Base-by-base conservation (phyloP, 108 stramenopile species). In the Halocafeteria seosinensis region DNA sequence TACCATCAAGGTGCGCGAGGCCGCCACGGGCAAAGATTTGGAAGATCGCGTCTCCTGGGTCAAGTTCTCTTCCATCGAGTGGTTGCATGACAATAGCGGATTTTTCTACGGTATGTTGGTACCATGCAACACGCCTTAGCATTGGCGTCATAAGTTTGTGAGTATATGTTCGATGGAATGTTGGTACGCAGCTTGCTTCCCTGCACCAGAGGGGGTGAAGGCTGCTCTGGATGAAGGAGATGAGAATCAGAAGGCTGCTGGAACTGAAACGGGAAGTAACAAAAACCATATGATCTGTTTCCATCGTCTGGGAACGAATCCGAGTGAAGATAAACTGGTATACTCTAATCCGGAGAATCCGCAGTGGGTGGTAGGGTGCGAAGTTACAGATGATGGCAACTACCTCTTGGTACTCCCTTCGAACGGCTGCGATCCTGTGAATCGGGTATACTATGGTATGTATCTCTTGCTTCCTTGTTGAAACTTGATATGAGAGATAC, bases 381-480 rank as follows among this genome's bases (percentile, higher is more conserved):
- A 2, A 11, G 57, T 59, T 11, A 30, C 57, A 5, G 6, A 8
- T n/a, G 57, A 59, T 3, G 28, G 57, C 57, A 30, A 25, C 21
- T 30, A 26, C n/a, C 17, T 59, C 11, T 35, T 59, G 27, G 17
- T 59, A 35, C 36, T 17, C 67, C 64, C 64, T 33, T 47, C 52
- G 30, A 68, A 72, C 62, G 62, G 53, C 37, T 74, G 73, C 68
- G 73, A 74, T 63, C 73, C 71, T 3, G 73, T 74, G 51, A 74
- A 74, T 68, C 47, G 69, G 64, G 62, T 74, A 6, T 73, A 67
- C 67, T 72, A 72, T 62, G 61, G 62, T n/a, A n/a, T n/a, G n/a
- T n/a, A n/a, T n/a, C n/a, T n/a, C n/a, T n/a, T n/a, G n/a, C n/a
- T n/a, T n/a, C n/a, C n/a, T n/a, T n/a, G n/a, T n/a, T n/a, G n/a